Evolutionary conservation across 2,329 filamentous ascomycete genomes (phyloP), one percentile per base, ranked within the genome.

Genomic region (Fusarium sp.): DNA sequence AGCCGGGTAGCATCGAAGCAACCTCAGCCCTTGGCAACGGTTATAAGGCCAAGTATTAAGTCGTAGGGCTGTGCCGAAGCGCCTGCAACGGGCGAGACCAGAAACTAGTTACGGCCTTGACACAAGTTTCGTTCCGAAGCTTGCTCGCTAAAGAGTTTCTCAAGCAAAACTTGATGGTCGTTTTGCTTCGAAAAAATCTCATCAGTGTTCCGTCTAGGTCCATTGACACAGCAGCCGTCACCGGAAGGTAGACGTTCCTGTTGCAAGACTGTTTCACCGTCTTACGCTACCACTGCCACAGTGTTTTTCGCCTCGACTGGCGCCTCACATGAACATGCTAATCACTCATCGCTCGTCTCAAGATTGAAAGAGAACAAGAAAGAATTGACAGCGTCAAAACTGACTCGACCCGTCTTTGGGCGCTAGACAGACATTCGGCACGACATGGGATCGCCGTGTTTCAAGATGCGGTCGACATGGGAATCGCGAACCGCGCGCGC

Each of bases 191-290:
- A 58, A 50, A 38, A 25, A 20, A 40, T 74, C 69, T 78, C 64
- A 63, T 62, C 38, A n/a, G 54, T 54, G 71, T 66, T 70, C 63
- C 67, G 56, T 62, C 54, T 32, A 70, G 70, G 33, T 22, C 64
- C 66, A 76, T 78, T 78, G 64, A 76, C 52, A 74, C 76, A 74
- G 14, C 20, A 69, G 40, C 66, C 71, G 73, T 22, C 45, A 67
- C 47, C 75, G 69, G 65, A 70, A 65, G 56, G 43, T 60, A 52
- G 58, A 47, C 35, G 43, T 69, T 68, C 70, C 62, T 67, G 76
- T 78, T 68, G 74, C 76, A 78, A 68, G 67, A 70, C 58, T 27
- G 76, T 78, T 78, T 78, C 76, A 78, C 76, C 63, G 65, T 72
- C 65, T 65, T 37, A 45, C 61, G 52, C 69, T 68, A 66, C 75